Percentiles rank a stretch among this genome's conserved stretches.
Conservation (phyloP, 179 eudicot species). For the Corrigiola litoralis region DNA sequence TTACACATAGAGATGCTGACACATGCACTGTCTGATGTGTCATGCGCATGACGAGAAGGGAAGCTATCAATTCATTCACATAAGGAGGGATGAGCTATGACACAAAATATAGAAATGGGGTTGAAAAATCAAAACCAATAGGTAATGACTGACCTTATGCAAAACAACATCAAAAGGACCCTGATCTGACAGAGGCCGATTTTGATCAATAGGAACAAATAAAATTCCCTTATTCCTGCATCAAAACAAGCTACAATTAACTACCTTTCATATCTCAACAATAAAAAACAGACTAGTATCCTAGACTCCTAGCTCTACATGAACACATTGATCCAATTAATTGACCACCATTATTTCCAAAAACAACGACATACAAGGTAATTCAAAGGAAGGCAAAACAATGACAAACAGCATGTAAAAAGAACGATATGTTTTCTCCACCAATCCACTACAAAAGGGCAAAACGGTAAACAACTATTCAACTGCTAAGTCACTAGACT, state of each 20-base stretch:
- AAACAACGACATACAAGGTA: not conserved
- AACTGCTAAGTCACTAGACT: not conserved
- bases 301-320: not conserved
- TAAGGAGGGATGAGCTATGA: not conserved
- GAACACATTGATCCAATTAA: not conserved
- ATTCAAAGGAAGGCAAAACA: not conserved
- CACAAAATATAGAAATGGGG: not conserved
- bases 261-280: not conserved
- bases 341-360: not conserved
- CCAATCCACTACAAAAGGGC: not conserved
- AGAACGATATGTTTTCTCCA: not conserved
- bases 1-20: not conserved
- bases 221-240: constrained; percentile 38
- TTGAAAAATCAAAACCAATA: not conserved
- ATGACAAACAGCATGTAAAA: constrained; percentile 5
- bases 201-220: constrained; percentile 39
- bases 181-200: constrained; percentile 35
- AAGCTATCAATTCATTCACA: not conserved
- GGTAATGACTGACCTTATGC: constrained; percentile 34
- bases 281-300: not conserved
- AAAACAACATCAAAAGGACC: constrained; percentile 48
- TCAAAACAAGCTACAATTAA: constrained; percentile 10
- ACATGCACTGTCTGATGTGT: not conserved
- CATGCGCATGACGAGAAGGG: not conserved
- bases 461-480: not conserved